Base-by-base conservation (phyloP, 1,139 yeast species). In the Kodamaea sp. region DNA sequence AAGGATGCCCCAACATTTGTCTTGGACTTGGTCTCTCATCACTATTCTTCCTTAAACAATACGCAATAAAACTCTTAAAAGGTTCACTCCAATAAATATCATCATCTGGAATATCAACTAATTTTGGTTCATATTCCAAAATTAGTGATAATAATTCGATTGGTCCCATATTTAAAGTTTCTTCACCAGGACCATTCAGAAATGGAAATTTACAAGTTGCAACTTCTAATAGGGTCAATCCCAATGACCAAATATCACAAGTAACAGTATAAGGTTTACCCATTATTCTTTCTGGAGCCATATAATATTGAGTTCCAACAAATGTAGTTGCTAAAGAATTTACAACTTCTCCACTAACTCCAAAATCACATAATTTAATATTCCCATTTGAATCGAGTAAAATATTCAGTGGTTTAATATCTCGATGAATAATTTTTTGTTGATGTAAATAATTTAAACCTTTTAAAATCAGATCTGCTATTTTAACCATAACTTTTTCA, bases 261-360 rank as follows among this genome's bases (percentile, higher is more conserved):
- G 96, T 86, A 3, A 90, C 96, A 8, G 95, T 84, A 55, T 92
- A 92, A 1, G 96, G 92, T 54, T 88, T 90, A 27, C 97, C 97
- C 67, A 86, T 87, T 34, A 92, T 89, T 52, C 98, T 74, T 60
- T 92, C 98, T 0, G 98, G 98, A 0, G 97, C 97, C 98, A 92
- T 92, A 61, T 92, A 92, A 59, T 87, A 90, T 20, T 95, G 90
- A 0, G 98, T 92, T 1, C 98, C 98, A 0, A 96, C 94, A 57
- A 90, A 92, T 0, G 98, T 92, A 1, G 96, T 86, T 2, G 97
- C 97, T 36, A 92, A 67, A 0, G 97, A 88, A 59, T 90, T 84
- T 22, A 90, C 97, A 9, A 92, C 96, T 55, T 89, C 96, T 8
- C 98, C 97, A 53, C 95, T 84, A 27, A 92, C 98, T n/a, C 98